Evolutionary conservation across 306 rosid genomes (phyloP).

Genomic region (Quercus robur): DNA sequence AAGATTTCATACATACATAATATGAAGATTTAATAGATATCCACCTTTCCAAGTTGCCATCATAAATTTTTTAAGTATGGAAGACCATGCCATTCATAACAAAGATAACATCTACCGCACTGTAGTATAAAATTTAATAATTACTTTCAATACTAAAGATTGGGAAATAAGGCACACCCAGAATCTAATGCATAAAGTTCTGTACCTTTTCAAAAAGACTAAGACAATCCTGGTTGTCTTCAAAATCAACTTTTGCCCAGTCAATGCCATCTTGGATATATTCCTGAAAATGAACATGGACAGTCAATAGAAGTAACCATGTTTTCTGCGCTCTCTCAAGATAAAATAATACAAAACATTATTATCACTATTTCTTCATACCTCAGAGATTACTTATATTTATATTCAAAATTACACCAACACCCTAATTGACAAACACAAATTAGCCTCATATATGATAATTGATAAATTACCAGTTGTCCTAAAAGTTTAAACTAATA

Average conservation of each 20-base stretch:
- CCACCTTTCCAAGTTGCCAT: neutral
- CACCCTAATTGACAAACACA: no score
- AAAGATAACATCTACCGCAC: neutral
- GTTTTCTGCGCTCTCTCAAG: neutral
- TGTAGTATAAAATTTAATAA: neutral
- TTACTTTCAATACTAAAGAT: neutral
- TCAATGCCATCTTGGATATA: slow-evolving; percentile 97
- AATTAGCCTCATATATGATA: no score
- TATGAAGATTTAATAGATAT: neutral
- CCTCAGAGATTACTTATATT: no score
- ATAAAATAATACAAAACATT: no score
- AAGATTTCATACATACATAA: neutral
- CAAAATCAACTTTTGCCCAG: slow-evolving; percentile 98
- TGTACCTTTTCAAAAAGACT: slow-evolving; percentile 92
- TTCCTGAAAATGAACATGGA: slow-evolving; percentile 55
- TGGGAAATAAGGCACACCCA: neutral
- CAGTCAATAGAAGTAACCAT: slow-evolving; percentile 4
- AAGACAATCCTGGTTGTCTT: slow-evolving; percentile 97
- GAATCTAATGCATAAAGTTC: neutral
- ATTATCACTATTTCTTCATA: no score
- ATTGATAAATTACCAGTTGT: no score
- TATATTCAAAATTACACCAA: no score
- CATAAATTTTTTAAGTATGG: neutral
- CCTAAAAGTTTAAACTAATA: no score
- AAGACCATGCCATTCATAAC: neutral